These are phyloP conservation scores for Lithohypha guttulata DNA, from an alignment of 2,329 filamentous ascomycete genomes.

Conservation along the genomic window DNA sequence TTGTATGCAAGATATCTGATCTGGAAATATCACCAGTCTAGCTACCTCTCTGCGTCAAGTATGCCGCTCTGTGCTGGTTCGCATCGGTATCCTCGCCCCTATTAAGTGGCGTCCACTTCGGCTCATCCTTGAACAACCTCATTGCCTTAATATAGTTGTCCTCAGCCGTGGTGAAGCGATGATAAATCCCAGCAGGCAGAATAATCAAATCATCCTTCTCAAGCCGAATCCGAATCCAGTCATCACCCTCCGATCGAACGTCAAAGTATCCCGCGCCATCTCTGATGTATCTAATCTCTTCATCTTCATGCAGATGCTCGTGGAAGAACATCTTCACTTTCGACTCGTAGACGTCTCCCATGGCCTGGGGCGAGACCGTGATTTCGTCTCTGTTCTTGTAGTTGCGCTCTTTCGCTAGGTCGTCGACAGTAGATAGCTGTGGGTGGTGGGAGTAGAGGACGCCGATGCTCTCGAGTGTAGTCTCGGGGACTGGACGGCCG, in stretches of 20 bases:
- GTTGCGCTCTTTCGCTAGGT: slow-evolving; percentile 59
- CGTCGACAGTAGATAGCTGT: slow-evolving; percentile 56
- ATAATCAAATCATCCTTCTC: slow-evolving; percentile 87
- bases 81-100: slow-evolving; percentile 63
- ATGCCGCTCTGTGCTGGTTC: slow-evolving; percentile 70
- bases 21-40: no score
- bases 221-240: slow-evolving; percentile 78
- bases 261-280: slow-evolving; percentile 89
- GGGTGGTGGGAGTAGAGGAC: slow-evolving; percentile 67
- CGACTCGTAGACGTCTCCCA: slow-evolving; percentile 80
- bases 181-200: slow-evolving; percentile 88
- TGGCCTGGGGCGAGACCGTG: slow-evolving; percentile 70
- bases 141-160: slow-evolving; percentile 91
- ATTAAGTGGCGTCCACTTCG: slow-evolving; percentile 94
- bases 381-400: slow-evolving; percentile 97
- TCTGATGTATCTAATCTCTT: slow-evolving; percentile 92
- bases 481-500: slow-evolving; percentile 53
- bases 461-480: slow-evolving; percentile 62
- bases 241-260: slow-evolving; percentile 68
- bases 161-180: slow-evolving; percentile 90
- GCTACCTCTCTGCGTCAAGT: slow-evolving; percentile 45
- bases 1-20: no score
- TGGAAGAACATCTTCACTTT: slow-evolving; percentile 91
- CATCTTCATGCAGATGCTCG: slow-evolving; percentile 95
- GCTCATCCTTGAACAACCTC: slow-evolving; percentile 95